Evolutionary conservation across 345 rosid genomes (phyloP), one percentile per base, ranked within the genome.

Genomic region (Turnera subulata): DNA sequence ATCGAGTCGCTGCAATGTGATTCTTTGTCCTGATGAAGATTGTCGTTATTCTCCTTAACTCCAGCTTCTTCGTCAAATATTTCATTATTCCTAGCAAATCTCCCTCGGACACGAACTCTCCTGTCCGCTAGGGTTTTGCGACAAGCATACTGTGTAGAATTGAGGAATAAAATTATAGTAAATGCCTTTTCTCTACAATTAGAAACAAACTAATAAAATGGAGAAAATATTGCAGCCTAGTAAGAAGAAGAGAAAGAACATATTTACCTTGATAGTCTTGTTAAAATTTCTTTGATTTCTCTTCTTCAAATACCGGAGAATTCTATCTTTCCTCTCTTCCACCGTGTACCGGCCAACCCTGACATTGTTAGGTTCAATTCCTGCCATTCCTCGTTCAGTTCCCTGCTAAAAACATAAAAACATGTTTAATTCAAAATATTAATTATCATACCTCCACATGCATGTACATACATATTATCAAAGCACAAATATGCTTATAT

Each of bases 111-210:
- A 45, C 98, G 82, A 55, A 88, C 91, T 53, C 98, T 77, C 42
- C 96, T 64, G 64, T 91, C 96, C 11, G 98, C 98, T 53, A 91
- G 78, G 74, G 94, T 82, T 81, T 91, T 88, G 16, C 94, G 94
- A 53, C 98, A 91, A 20, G 89, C 89, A 64, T 91, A 91, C 96
- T 91, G 78, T 4, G 38, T 2, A 11, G 18, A 10, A 14, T 12
- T n/a, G n/a, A n/a, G n/a, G n/a, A n/a, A n/a, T n/a, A n/a, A 6
- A 23, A 49, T 49, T 7, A 14, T 21, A 49, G 18, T 19, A 29
- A 29, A 29, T 29, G 35, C 35, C n/a, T 29, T 29, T 29, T 29
- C 8, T 29, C 35, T 29, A 29, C 35, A 8, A 8, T 29, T 3
- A 8, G 4, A 29, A 29, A 29, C 4, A 4, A 29, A 29, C 35